Evolutionary conservation across 768 basidiomycete genomes (phyloP), one percentile per base, ranked within the genome.

Genomic region (Collybia sp.): DNA sequence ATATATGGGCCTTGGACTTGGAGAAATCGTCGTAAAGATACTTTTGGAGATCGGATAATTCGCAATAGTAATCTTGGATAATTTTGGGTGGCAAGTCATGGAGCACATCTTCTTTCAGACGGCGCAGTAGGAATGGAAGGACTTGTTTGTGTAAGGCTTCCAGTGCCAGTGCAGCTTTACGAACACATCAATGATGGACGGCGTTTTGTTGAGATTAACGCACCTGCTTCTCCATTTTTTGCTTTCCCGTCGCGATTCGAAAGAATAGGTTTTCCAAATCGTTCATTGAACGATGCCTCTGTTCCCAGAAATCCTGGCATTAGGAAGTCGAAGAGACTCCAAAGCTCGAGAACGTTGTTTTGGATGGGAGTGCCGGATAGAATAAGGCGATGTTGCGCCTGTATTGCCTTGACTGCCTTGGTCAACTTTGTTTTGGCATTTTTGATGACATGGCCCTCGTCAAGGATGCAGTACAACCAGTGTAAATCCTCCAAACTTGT

Each of bases 241-340:
- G 88, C 79, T 65, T 97, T 99, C 1, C 93, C 94, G 53, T 98
- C 96, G 40, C 94, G 79, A 62, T 92, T 93, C 5, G 92, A 88
- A 43, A 96, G 68, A 40, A 99, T 98, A 1, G 96, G 96, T 59
- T 94, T 96, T 50, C 92, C 85, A 59, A 96, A 99, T 25, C 91
- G 80, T 47, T 98, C 93, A 56, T 92, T 95, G 72, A 99, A 99
- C 2, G 85, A 86, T 12, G 83, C 64, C 63, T 98, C 96, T 11
- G 88, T 93, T n/a, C 96, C 96, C 43, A 99, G 71, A 70, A 99
- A 98, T 3, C 96, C 96, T 12, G 96, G 96, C 96, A 99, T 99
- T 53, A 99, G 70, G 69, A 98, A 99, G 66, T 99, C 96, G 64
- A 99, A 99, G 37, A 99, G 69, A 65, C 92, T 96, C 96, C 96